Evolutionary conservation across 139 green algal species (phyloP), one percentile per base, ranked within the genome.

Genomic region (Chloropicon primus): DNA sequence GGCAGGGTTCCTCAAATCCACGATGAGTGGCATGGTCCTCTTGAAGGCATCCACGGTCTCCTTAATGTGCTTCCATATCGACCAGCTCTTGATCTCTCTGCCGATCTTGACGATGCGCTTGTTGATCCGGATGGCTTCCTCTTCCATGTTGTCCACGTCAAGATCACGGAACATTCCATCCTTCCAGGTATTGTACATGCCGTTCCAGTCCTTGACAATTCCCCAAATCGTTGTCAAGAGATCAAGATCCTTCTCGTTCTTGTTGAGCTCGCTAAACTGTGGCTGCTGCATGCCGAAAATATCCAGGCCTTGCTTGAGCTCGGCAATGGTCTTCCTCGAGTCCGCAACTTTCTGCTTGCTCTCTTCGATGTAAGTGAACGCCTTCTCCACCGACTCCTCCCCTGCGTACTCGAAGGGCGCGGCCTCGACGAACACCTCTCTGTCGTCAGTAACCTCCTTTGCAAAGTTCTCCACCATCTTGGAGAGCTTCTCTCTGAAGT

Each of bases 41-140:
- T 95, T 95, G 90, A 96, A 96, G n/a, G 88, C 81, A 29, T 95
- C 92, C 23, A 95, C 82, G 2, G 77, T 89, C 25, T 93, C 89
- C 76, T 89, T 90, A 28, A 93, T 86, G 81, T 82, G 85, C 22
- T 41, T 71, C 90, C 88, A 93, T 28, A 90, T 84, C 5, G 81
- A 78, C 91, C 90, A 96, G 21, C 24, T 26, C 80, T 91, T 91
- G 77, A 93, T 89, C 24, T 95, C 91, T 27, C 90, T 84, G 22
- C 88, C 90, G 71, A 95, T 83, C 83, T 93, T 93, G 23, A 77
- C 73, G 10, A 94, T 80, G 27, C 72, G 80, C 84, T 94, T 94
- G 80, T 77, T 72, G 26, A 92, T 83, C 71, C 84, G 80, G 22
- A 86, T 76, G 22, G 91, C 91, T 2, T 82, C 82, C 74, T 89